Percentiles rank a stretch among this genome's conserved stretches.
These are phyloP conservation scores for Clonostachys sp. DNA, from an alignment of 2,329 filamentous ascomycete species.

Conservation along the genomic window DNA sequence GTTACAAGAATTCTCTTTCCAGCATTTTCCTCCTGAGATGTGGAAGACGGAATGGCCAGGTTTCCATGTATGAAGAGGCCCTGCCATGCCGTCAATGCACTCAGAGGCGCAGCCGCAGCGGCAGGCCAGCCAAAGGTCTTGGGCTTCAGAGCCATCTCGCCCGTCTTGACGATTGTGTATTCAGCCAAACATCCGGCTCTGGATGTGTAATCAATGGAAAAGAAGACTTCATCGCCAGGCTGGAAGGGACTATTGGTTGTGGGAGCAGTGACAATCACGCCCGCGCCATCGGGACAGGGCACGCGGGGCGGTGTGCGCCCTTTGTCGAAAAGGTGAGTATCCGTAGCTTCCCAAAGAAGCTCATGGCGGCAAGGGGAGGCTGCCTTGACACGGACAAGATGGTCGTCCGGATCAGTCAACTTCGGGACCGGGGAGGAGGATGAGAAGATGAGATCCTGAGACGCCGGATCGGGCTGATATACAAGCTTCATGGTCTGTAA, in stretches of 20 bases:
- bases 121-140: conserved; percentile 20
- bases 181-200: conserved; percentile 8
- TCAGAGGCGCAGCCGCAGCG: conserved; percentile 29
- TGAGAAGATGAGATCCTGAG: background rate
- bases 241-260: background rate
- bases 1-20: background rate
- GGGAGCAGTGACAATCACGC: background rate
- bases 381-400: background rate
- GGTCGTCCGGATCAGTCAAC: background rate
- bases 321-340: background rate
- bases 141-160: conserved; percentile 25
- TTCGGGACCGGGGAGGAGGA: background rate
- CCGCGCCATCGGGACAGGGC: background rate
- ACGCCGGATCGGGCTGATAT: conserved; percentile 1
- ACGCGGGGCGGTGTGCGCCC: background rate
- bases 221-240: background rate
- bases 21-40: background rate
- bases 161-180: conserved; percentile 20
- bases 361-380: background rate
- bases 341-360: background rate
- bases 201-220: background rate
- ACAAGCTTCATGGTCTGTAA: background rate
- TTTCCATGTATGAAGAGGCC: conserved; percentile 26
- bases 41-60: conserved; percentile 5
- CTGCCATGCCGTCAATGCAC: conserved; percentile 33